A percentile compares a stretch with the other conserved stretches of the same genome.
phyloP scores from a whole-genome alignment of 129 eudicot species.

The Rutidosis leptorrhynchoides region DNA sequence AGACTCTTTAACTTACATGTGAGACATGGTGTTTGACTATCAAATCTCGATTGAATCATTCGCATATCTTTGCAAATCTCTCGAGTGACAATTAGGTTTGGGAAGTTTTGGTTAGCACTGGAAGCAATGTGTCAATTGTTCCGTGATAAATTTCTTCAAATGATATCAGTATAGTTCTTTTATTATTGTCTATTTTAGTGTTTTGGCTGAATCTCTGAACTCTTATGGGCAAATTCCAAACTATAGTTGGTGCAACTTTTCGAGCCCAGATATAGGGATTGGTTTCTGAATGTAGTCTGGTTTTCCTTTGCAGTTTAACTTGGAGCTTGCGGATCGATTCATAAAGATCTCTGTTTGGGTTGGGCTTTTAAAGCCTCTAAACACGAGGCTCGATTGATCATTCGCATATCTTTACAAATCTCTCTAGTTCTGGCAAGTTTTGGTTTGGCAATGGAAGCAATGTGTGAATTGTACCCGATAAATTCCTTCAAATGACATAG shows the following conservation, averaged over 20 bases:
- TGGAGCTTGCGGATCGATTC: neutral
- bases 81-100: no score
- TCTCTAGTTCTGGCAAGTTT: slow-evolving; percentile 20
- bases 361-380: neutral
- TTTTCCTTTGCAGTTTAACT: slow-evolving; percentile 14
- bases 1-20: no score
- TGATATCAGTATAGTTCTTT: no score
- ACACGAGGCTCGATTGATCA: slow-evolving; percentile 11
- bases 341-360: neutral
- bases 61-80: no score
- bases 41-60: no score
- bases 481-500: neutral
- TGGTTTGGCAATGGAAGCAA: slow-evolving; percentile 14
- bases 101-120: no score
- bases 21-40: no score
- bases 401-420: slow-evolving; percentile 4
- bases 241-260: no score
- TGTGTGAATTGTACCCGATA: slow-evolving; percentile 22
- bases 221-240: no score
- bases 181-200: slow-evolving; percentile 3
- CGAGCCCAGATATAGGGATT: slow-evolving; percentile 14
- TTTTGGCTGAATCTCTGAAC: no score
- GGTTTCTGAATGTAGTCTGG: slow-evolving; percentile 22
- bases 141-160: no score
- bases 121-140: no score